A percentile compares a stretch with the other conserved stretches of the same genome.
Conservation (phyloP, 305 asterid species). For the Nicotiana rustica region DNA sequence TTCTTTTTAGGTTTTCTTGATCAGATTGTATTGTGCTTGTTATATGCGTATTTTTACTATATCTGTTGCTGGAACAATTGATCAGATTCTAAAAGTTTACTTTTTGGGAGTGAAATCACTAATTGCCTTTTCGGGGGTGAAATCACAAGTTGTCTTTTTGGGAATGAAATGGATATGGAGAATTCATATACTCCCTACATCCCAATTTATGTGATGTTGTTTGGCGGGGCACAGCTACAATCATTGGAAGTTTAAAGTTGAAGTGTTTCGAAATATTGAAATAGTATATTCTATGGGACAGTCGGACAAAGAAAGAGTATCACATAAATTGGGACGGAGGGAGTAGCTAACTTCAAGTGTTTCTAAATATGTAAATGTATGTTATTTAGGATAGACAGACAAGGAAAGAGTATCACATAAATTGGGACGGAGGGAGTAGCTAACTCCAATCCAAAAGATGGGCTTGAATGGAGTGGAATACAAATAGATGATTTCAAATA, state of each 20-base stretch:
- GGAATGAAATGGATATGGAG: neutral
- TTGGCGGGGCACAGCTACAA: too few species aligned
- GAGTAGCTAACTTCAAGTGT: too few species aligned
- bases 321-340: too few species aligned
- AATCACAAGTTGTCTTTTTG: neutral
- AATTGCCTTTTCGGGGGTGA: neutral
- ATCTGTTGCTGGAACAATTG: neutral
- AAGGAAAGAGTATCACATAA: too few species aligned
- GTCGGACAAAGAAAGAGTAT: too few species aligned
- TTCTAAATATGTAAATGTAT: too few species aligned
- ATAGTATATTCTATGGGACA: too few species aligned
- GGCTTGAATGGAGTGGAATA: neutral
- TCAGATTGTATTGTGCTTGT: constrained; percentile 17
- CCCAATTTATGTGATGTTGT: too few species aligned
- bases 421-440: too few species aligned
- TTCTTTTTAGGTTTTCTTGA: neutral
- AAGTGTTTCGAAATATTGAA: too few species aligned
- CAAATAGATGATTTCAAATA: neutral
- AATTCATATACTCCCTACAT: neutral
- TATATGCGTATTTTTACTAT: neutral
- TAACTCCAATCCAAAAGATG: neutral
- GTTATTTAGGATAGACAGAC: too few species aligned
- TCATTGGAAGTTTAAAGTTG: too few species aligned
- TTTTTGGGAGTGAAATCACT: neutral
- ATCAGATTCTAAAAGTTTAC: neutral